These are phyloP conservation scores for Platanthera zijinensis DNA, from an alignment of 106 monocot species.

Conservation along the genomic window DNA sequence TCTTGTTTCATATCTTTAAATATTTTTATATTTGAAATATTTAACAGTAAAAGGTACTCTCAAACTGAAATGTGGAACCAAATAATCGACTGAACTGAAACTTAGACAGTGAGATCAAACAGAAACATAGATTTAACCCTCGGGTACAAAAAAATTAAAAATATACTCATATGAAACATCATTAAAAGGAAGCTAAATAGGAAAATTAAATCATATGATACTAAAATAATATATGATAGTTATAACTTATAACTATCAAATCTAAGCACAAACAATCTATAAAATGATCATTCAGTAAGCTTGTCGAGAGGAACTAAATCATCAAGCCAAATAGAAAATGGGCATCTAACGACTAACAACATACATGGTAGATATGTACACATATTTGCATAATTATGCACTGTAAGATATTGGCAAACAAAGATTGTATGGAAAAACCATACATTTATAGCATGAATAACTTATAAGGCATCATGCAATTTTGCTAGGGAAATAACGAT, in stretches of 20 bases:
- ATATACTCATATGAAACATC: not conserved
- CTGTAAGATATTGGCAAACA: not conserved
- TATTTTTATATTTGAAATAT: too few species aligned
- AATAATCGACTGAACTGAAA: too few species aligned
- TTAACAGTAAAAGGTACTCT: too few species aligned
- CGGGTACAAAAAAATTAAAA: not conserved
- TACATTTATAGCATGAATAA: not conserved
- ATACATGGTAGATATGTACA: not conserved
- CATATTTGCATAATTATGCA: not conserved
- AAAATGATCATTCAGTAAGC: not conserved
- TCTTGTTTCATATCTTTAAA: too few species aligned
- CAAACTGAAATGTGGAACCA: too few species aligned
- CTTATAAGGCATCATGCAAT: not conserved
- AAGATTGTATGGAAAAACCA: not conserved
- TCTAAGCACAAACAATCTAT: not conserved
- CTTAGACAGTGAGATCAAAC: too few species aligned
- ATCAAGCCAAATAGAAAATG: not conserved
- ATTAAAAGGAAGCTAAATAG: not conserved
- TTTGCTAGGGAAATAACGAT: not conserved
- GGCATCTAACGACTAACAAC: not conserved
- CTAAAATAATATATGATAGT: not conserved
- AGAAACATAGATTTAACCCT: too few species aligned
- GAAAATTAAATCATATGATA: not conserved
- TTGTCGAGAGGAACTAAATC: not conserved
- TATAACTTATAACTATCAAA: not conserved